Evolutionary conservation across 768 basidiomycete genomes (phyloP).

Genomic region (Phaeotremella fagi): DNA sequence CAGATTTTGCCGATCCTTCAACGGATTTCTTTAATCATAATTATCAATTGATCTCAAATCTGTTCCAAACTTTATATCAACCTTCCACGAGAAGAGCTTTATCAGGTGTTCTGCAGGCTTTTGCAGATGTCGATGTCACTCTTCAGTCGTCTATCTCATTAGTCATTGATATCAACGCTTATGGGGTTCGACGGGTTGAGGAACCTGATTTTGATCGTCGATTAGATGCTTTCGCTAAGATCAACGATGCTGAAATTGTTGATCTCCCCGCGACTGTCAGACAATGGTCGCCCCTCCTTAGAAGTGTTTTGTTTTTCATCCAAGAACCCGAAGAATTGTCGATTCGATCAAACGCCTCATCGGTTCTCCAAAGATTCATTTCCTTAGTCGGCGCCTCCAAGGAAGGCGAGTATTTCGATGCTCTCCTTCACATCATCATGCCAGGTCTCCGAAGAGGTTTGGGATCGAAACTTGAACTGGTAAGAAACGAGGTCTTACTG

Average conservation of each 20-base stretch:
- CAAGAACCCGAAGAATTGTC: conserved; percentile 86
- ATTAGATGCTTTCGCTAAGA: conserved; percentile 63
- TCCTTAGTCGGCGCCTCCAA: conserved; percentile 49
- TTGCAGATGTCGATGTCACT: conserved; percentile 54
- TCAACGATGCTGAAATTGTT: conserved; percentile 60
- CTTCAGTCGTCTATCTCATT: conserved; percentile 56
- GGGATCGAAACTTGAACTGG: conserved; percentile 73
- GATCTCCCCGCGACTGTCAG: conserved; percentile 51
- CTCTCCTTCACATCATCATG: conserved; percentile 62
- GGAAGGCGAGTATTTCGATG: conserved; percentile 47
- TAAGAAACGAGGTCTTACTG: conserved; percentile 75
- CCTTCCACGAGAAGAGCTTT: conserved; percentile 68
- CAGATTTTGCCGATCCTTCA: conserved; percentile 38
- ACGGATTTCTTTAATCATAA: conserved; percentile 35
- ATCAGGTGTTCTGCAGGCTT: conserved; percentile 59
- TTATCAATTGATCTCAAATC: conserved; percentile 58
- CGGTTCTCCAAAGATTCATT: conserved; percentile 70
- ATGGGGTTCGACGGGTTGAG: conserved; percentile 71
- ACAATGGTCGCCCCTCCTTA: conserved; percentile 76
- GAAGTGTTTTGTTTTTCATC: conserved; percentile 77
- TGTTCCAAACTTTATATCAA: conserved; percentile 72
- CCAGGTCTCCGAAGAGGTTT: conserved; percentile 76
- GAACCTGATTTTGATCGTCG: conserved; percentile 91
- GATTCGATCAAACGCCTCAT: conserved; percentile 73
- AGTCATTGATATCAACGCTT: conserved; percentile 71